Base-by-base conservation (phyloP, 108 stramenopile genomes). In the Aurantiochytrium sp. region DNA sequence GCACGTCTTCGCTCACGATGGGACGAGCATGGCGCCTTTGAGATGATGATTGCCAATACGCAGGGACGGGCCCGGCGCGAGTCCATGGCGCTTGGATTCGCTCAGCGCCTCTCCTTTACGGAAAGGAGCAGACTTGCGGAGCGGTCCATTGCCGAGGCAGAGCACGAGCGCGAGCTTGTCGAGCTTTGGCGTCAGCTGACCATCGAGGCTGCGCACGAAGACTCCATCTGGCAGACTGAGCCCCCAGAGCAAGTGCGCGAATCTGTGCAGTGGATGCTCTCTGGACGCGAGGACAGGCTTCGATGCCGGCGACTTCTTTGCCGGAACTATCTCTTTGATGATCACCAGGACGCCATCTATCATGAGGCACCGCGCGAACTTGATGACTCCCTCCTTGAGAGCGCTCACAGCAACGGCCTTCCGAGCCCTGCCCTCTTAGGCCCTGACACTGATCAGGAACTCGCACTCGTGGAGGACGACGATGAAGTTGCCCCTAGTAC, bases 151-250 rank as follows among this genome's bases (percentile, higher is more conserved):
- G 25, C 28, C 14, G 45, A 53, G 12, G n/a, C 45, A 45, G 76
- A 83, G 51, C 76, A 23, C 76, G 76, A 83, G 28, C 45, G 76
- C 51, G 76, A 83, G 51, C 76, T 83, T 45, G 51, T 83, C 51
- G 76, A 47, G 51, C 25, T 53, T 8, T 83, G 76, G 76, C 51
- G 51, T 12, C 45, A 53, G 76, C 51, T 83, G 1, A 83, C 51
- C n/a, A 53, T 83, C n/a, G 76, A 83, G 51, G 76, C 76, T 8
- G 76, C 76, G 18, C 76, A 83, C 23, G 76, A 83, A 23, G 76
- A 47, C 16, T 83, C 76, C 1, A 83, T 83, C 23, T 83, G 76
- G 76, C 49, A 83, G n/a, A 53, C 49, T 35, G 49, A 53, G 51
- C 18, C 45, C 18, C n/a, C 45, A 6, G 64, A 69, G 25, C 64